Conservation (phyloP, 2,329 filamentous ascomycete species). For the Exserohilum rostratum region DNA sequence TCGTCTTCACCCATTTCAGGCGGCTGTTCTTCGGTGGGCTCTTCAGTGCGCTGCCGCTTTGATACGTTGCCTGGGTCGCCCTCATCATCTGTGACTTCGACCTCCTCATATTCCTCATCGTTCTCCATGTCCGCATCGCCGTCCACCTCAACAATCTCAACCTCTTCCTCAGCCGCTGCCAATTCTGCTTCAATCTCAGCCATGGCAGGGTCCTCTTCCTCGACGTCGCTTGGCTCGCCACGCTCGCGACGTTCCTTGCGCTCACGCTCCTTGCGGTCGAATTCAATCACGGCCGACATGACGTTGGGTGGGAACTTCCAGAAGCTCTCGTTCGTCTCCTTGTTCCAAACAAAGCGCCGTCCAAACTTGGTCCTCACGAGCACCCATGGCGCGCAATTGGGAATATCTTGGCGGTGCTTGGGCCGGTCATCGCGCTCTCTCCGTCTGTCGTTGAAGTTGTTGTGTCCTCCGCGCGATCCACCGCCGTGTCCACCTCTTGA, state of each 20-base stretch:
- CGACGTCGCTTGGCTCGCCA: conserved; percentile 44
- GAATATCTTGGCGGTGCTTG: conserved; percentile 77
- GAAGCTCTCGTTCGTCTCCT: conserved; percentile 82
- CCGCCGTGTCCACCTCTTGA: conserved; percentile 47
- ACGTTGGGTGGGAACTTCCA: conserved; percentile 94
- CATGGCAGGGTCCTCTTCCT: conserved; percentile 41
- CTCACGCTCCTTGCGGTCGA: conserved; percentile 74
- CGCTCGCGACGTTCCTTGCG: conserved; percentile 63
- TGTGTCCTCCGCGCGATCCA: conserved; percentile 54
- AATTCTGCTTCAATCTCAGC: conserved; percentile 43
- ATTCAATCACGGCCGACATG: conserved; percentile 72
- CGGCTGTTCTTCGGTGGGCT: conserved; percentile 51
- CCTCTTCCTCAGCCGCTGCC: conserved; percentile 37
- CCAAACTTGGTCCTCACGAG: conserved; percentile 92
- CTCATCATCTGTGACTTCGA: conserved; percentile 71
- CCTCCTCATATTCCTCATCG: conserved; percentile 77
- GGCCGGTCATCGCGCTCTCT: conserved; percentile 80
- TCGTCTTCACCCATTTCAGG: conserved; percentile 93
- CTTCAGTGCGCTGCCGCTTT: conserved; percentile 58
- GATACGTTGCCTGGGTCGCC: conserved; percentile 51
- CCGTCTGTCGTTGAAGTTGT: conserved; percentile 64
- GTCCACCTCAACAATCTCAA: conserved; percentile 42
- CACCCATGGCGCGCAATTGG: conserved; percentile 83
- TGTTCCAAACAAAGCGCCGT: conserved; percentile 88
- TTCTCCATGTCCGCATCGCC: conserved; percentile 56